A percentile compares a stretch with the other conserved stretches of the same genome.
Evolutionary conservation across 177 flowering plant genomes (phyloP).

Genomic region (Tripterygium wilfordii): DNA sequence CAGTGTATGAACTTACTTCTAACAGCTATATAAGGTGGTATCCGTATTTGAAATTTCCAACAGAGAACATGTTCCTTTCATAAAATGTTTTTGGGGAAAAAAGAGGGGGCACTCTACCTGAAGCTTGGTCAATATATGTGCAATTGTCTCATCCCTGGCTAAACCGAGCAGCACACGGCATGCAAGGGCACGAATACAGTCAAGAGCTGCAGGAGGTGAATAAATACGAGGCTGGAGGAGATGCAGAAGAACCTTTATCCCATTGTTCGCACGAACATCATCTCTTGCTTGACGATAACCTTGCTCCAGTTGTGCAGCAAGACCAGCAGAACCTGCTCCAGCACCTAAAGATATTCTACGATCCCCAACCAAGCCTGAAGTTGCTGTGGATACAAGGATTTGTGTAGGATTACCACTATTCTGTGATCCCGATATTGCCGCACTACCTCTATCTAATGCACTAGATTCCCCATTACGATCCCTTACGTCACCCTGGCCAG

Average conservation of each 20-base stretch:
- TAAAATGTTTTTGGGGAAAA: too few relatives aligned
- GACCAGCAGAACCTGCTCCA: constrained; percentile 85
- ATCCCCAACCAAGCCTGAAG: constrained; percentile 84
- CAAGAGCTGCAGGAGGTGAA: constrained; percentile 67
- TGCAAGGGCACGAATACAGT: constrained; percentile 91
- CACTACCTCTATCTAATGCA: constrained; percentile 38
- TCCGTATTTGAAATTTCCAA: background rate
- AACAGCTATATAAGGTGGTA: too few relatives aligned
- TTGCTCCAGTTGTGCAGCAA: constrained; percentile 87
- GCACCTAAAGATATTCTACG: constrained; percentile 84
- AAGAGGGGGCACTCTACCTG: too few relatives aligned
- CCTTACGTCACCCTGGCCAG: constrained; percentile 44
- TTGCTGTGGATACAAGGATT: constrained; percentile 36
- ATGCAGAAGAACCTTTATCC: constrained; percentile 85
- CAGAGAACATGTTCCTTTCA: background rate
- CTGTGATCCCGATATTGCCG: constrained; percentile 19
- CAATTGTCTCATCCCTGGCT: constrained; percentile 92
- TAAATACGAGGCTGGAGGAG: constrained; percentile 80
- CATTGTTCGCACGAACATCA: constrained; percentile 88
- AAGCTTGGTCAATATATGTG: constrained; percentile 87
- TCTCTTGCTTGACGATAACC: constrained; percentile 91
- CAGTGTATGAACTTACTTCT: too few relatives aligned
- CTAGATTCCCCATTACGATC: constrained; percentile 61
- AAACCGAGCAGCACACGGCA: constrained; percentile 92
- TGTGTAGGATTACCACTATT: constrained; percentile 24